Evolutionary conservation across 1,139 yeast species (phyloP).

Genomic region (Kodamaea ohmeri): DNA sequence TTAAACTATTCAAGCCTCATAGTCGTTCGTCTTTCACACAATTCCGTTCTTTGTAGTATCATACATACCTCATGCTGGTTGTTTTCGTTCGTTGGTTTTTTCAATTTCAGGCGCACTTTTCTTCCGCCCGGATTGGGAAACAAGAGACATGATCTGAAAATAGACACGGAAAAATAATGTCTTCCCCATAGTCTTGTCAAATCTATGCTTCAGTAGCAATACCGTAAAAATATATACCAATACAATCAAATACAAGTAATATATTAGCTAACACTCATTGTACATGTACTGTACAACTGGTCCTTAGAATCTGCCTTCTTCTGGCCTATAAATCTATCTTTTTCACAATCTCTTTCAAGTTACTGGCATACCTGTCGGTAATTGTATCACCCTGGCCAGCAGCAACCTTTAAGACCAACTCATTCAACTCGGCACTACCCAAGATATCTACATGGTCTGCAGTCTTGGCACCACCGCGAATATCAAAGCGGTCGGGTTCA

Average conservation of each 20-base stretch:
- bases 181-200: too few species aligned
- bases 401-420: slow-evolving; percentile 75
- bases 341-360: slow-evolving; percentile 57
- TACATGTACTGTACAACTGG: too few species aligned
- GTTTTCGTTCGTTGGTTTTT: slow-evolving; percentile 3
- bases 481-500: slow-evolving; percentile 90
- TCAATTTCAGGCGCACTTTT: not conserved
- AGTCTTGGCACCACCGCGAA: slow-evolving; percentile 95
- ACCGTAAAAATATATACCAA: too few species aligned
- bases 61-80: slow-evolving; percentile 12
- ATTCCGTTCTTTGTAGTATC: not conserved
- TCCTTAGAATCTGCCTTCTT: too few species aligned
- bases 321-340: slow-evolving; percentile 29
- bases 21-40: too few species aligned
- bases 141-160: too few species aligned
- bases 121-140: not conserved
- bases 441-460: slow-evolving; percentile 97
- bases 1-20: too few species aligned
- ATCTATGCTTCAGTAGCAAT: too few species aligned
- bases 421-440: slow-evolving; percentile 91
- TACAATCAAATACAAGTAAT: too few species aligned
- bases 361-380: slow-evolving; percentile 57
- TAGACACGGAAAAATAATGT: too few species aligned
- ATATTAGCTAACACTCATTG: too few species aligned
- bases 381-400: slow-evolving; percentile 74